phyloP scores from a whole-genome alignment of 768 basidiomycete species.

The Serpula lacrymans region DNA sequence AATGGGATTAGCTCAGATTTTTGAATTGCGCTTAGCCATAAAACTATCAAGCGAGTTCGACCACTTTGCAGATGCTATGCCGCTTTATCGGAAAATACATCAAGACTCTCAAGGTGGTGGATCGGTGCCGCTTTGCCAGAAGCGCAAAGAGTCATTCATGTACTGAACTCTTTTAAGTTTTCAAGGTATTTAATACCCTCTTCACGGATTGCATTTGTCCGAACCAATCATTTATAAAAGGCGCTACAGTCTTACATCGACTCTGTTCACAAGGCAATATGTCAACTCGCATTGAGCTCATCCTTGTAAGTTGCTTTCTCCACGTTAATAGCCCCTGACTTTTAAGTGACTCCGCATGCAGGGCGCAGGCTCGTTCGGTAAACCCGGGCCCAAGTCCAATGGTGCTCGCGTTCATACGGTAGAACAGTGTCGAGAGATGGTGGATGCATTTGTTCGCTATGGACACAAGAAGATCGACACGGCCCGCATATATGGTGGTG shows the following conservation, averaged over 20 bases:
- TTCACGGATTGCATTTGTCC: background rate
- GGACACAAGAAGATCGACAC: slow-evolving; percentile 13
- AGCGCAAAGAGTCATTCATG: too few species aligned
- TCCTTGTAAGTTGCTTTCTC: slow-evolving; percentile 8
- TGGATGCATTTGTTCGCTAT: slow-evolving; percentile 13
- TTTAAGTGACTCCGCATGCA: slow-evolving; percentile 4
- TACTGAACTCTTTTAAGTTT: too few species aligned
- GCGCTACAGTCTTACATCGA: background rate
- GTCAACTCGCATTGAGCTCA: slow-evolving; percentile 8
- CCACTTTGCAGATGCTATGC: too few species aligned
- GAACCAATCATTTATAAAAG: too few species aligned
- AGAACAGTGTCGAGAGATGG: slow-evolving; percentile 15
- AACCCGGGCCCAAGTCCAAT: slow-evolving; percentile 2
- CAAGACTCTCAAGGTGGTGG: too few species aligned
- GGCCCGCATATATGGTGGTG: slow-evolving; percentile 11
- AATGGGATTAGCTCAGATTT: too few species aligned
- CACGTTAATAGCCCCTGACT: background rate
- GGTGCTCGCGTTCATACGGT: slow-evolving; percentile 11
- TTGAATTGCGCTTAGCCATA: too few species aligned
- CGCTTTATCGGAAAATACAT: too few species aligned
- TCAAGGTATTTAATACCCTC: too few species aligned
- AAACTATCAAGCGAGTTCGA: too few species aligned
- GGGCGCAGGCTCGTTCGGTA: slow-evolving; percentile 17
- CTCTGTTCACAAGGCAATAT: background rate
- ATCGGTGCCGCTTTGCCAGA: too few species aligned